Percentiles rank a stretch among this genome's conserved stretches.
Conservation (phyloP, 176 grass and related monocot genomes). For the Sorghum bicolor region DNA sequence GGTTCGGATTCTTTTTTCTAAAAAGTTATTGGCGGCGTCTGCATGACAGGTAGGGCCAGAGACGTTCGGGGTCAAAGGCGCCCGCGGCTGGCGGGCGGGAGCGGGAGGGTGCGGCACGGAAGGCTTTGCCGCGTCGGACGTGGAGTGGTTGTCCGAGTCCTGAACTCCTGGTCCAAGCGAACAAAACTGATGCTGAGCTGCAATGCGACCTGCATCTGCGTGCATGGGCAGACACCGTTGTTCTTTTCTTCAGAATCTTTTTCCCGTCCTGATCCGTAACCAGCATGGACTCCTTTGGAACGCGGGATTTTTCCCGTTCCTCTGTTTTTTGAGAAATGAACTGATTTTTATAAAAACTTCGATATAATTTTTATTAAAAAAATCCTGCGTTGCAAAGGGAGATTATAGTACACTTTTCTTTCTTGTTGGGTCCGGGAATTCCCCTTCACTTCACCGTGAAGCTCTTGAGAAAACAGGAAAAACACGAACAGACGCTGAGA, state of each 20-base stretch:
- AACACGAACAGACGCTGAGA: background rate
- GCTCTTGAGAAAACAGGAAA: background rate
- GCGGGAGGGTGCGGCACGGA: conserved; percentile 27
- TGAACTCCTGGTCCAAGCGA: background rate
- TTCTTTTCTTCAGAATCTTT: background rate
- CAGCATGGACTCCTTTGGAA: no score
- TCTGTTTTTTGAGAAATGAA: no score
- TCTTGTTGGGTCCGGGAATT: background rate
- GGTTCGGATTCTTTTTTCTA: background rate
- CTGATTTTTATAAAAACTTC: no score
- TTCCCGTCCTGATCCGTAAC: background rate
- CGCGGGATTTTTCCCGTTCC: no score
- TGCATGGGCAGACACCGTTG: background rate
- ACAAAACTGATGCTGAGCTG: background rate
- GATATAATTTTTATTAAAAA: no score
- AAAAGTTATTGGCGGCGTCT: background rate
- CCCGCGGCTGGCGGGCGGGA: conserved; percentile 4
- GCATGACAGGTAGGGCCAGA: conserved; percentile 10
- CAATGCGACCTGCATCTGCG: background rate
- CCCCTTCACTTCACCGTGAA: background rate
- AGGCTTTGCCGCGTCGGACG: conserved; percentile 28
- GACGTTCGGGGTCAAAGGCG: conserved; percentile 1
- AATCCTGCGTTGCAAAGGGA: no score
- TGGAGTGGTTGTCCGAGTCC: background rate
- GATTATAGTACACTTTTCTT: no score